Base-by-base conservation (phyloP, 768 basidiomycete species). In the Serendipita sp. region DNA sequence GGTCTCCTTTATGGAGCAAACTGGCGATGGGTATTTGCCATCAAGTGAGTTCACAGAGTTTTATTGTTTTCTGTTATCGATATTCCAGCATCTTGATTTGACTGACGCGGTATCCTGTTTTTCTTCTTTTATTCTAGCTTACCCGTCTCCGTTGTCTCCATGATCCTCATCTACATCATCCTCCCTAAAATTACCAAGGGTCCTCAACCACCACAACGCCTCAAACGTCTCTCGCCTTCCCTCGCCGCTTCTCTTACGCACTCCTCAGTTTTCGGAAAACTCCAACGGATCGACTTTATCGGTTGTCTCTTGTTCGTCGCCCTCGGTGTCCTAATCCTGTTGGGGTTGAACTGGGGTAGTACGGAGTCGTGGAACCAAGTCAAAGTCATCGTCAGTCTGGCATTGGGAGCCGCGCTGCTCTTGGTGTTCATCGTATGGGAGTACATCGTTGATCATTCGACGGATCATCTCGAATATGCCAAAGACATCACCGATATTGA, bases 21-120 rank as follows among this genome's bases (percentile, higher is more conserved):
- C 58, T 81, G 78, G 68, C 75, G 80, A 22, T 81, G 79, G 80
- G 75, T 81, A 14, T 81, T 81, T 64, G 80, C 74, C 2, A 80
- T 81, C 71, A 81, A 81, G 78, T 78, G 56, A 65, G 77, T 62
- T 3, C 14, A 20, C 42, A 20, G n/a, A n/a, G 20, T 51, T 51
- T 11, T 11, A 51, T 26, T 28, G 11, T 51, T 9, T 51, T 51
- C 26, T 28, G 48, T 11, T 9, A 24, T 26, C 28, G 48, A 14
- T 28, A n/a, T n/a, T n/a, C n/a, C n/a, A n/a, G n/a, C n/a, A n/a
- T n/a, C n/a, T n/a, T n/a, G n/a, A n/a, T n/a, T n/a, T n/a, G n/a
- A n/a, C n/a, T n/a, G n/a, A n/a, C n/a, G n/a, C n/a, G n/a, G n/a
- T n/a, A n/a, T n/a, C n/a, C n/a, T n/a, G n/a, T n/a, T n/a, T n/a